A percentile compares a stretch with the other conserved stretches of the same genome.
These are phyloP conservation scores for Irpex sp. DNA, from an alignment of 1,284 basidiomycete species.

Conservation along the genomic window DNA sequence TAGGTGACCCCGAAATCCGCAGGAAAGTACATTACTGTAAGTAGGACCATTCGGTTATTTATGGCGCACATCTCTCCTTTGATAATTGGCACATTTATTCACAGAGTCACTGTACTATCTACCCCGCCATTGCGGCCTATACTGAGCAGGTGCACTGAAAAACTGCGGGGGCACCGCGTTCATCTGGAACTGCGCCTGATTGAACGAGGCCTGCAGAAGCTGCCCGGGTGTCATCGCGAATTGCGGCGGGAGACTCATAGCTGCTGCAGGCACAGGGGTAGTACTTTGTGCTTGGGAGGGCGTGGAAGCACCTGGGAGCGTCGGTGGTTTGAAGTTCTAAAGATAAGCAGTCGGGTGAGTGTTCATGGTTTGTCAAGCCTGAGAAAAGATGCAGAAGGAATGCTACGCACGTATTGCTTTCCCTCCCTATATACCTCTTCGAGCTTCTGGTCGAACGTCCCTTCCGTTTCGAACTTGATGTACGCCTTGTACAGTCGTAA, in stretches of 20 bases:
- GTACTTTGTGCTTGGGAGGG: not conserved
- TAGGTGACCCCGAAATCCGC: too few species aligned
- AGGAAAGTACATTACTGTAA: too few species aligned
- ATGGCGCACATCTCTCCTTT: too few species aligned
- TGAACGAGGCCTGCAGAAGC: not conserved
- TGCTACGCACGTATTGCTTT: slow-evolving; percentile 53
- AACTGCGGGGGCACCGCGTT: not conserved
- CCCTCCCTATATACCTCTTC: slow-evolving; percentile 80
- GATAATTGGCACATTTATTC: not conserved
- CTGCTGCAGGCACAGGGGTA: not conserved
- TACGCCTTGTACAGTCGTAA: slow-evolving; percentile 86
- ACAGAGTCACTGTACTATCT: not conserved
- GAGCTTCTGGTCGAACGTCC: slow-evolving; percentile 83
- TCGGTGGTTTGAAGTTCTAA: not conserved
- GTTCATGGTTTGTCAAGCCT: too few species aligned
- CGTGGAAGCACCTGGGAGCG: not conserved
- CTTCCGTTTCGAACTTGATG: slow-evolving; percentile 72
- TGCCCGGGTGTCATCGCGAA: not conserved
- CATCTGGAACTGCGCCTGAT: not conserved
- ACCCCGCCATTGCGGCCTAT: not conserved
- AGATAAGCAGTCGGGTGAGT: not conserved
- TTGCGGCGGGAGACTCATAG: not conserved
- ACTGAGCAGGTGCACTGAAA: not conserved
- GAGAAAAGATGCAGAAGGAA: too few species aligned
- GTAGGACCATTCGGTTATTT: too few species aligned